A percentile compares a stretch with the other conserved stretches of the same genome.
Conservation (phyloP, 441 rosid genomes). For the Flueggea neowawraea region DNA sequence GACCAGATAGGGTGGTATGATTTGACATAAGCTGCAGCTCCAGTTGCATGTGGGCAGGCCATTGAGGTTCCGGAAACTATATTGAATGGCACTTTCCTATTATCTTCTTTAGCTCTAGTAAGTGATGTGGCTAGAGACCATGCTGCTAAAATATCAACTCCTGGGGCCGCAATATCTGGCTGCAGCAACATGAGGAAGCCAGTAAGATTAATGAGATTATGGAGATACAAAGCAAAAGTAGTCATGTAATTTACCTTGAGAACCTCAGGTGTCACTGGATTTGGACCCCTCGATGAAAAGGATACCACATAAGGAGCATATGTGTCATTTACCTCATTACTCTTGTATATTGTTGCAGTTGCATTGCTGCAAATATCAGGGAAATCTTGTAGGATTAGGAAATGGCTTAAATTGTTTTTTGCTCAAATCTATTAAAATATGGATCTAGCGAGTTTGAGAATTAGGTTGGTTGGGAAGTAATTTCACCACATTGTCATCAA, state of each 20-base stretch:
- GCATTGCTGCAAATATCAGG: not conserved
- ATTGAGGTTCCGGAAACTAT: not conserved
- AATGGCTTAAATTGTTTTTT: too few relatives aligned
- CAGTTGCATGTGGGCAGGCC: not conserved
- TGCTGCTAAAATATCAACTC: not conserved
- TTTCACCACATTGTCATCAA: too few relatives aligned
- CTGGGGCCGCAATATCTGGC: not conserved
- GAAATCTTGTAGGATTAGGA: too few relatives aligned
- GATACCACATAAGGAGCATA: not conserved
- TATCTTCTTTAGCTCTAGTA: not conserved
- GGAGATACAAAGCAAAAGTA: too few relatives aligned
- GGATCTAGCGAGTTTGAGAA: too few relatives aligned
- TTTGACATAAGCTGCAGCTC: not conserved
- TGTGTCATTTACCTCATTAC: not conserved
- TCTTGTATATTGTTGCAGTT: not conserved
- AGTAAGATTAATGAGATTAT: too few relatives aligned
- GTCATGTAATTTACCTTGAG: not conserved
- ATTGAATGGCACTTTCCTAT: not conserved
- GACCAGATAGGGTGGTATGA: not conserved
- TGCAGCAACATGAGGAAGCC: too few relatives aligned
- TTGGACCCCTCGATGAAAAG: not conserved
- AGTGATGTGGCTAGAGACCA: not conserved
- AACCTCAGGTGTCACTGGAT: not conserved
- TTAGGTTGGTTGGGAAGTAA: too few relatives aligned
- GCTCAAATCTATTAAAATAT: too few relatives aligned